Evolutionary conservation across 192 early-diverging fungal genomes (phyloP), one percentile per base, ranked within the genome.

Genomic region (Phycomyces blakesleeanus): DNA sequence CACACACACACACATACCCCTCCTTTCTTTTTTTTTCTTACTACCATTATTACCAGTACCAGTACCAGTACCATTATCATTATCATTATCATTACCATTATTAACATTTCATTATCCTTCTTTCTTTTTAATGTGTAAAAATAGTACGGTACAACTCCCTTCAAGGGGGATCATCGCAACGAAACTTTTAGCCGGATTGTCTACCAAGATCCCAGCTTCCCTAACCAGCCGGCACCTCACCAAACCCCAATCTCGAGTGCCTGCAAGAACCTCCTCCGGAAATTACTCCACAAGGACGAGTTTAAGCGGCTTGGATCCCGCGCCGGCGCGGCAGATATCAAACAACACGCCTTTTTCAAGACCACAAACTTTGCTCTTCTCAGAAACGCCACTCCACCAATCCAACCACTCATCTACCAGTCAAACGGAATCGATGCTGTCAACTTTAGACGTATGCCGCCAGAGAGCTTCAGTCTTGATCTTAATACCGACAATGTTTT

Each of bases 311-410:
- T 99, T 14, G 97, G 97, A 14, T 89, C 86, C 16, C 77, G 82
- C n/a, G 88, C 93, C 0, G 97, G 97, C 5, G 97, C 96, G 0
- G 82, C 89, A 5, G 97, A 99, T 69, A 83, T 99, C 60, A 99
- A 99, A 20, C 69, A 75, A 50, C 95, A 99, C 62, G 72, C 87
- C 18, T 97, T 91, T 72, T 99, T 99, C 77, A 93, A 91, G 63
- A 83, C 75, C 44, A 82, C 93, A 24, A 92, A 93, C 42, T 99
- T 96, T 94, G 96, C 95, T 0, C 76, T 98, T 25, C 69, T 99
- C 44, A 78, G 94, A 52, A 87, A 98, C 76, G 66, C 78, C 44
- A 79, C 80, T 20, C 94, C 95, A 49, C 95, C 95, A 3, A 94
- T 97, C 61, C 73, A 91, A 37, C 94, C 94, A 1, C 22, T 67